Percentiles rank a stretch among this genome's conserved stretches.
Conservation (phyloP, 495 filamentous ascomycete genomes). For the Daldinia grandis region DNA sequence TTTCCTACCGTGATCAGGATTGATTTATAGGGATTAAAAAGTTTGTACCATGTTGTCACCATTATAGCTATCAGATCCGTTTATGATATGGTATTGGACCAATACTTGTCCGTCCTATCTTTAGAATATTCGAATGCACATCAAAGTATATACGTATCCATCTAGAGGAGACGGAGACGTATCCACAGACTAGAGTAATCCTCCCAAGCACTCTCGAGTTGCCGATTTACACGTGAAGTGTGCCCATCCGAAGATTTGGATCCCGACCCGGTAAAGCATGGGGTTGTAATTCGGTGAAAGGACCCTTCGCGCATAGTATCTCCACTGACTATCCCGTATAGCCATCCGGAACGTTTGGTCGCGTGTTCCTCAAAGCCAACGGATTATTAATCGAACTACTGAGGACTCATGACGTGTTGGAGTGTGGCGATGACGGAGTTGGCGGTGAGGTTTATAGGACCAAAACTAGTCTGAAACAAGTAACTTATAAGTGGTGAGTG, state of each 20-base stretch:
- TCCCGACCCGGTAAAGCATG: not conserved
- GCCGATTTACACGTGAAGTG: constrained; percentile 11
- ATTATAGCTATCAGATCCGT: not conserved
- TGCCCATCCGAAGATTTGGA: not conserved
- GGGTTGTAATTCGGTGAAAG: not conserved
- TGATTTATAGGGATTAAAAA: no score
- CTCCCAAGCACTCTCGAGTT: not conserved
- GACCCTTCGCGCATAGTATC: constrained; percentile 3
- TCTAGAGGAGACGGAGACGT: not conserved
- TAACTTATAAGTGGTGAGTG: not conserved
- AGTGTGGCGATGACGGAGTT: not conserved
- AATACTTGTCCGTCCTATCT: not conserved
- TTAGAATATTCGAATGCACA: not conserved
- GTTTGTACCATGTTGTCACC: no score
- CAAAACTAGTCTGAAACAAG: not conserved
- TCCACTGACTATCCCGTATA: constrained; percentile 6
- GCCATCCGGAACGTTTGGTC: not conserved
- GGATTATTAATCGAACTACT: not conserved
- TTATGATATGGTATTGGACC: not conserved
- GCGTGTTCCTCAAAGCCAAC: not conserved
- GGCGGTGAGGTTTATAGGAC: constrained; percentile 6
- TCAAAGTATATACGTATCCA: not conserved
- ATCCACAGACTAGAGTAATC: not conserved
- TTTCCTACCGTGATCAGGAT: no score
- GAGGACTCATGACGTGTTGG: not conserved